Percentiles rank a stretch among this genome's conserved stretches.
Evolutionary conservation across 1,139 yeast genomes (phyloP).

Genomic region (Candida sp.): DNA sequence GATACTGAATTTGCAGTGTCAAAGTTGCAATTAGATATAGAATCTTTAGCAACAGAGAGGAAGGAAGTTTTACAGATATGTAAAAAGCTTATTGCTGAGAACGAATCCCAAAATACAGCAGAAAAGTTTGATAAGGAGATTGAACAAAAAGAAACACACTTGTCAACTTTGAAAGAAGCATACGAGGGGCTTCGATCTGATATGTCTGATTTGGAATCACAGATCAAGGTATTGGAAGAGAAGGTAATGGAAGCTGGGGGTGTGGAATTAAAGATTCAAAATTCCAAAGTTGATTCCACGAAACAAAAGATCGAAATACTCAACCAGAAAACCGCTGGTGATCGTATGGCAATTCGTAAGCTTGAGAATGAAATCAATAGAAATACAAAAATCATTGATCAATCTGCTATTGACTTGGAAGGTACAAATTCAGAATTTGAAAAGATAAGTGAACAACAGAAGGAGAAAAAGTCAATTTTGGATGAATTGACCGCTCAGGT

Average conservation of each 20-base stretch:
- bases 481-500: conserved; percentile 25
- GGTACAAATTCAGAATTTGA: conserved; percentile 27
- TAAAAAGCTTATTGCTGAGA: conserved; percentile 35
- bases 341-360: conserved; percentile 59
- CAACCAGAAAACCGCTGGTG: conserved; percentile 57
- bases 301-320: conserved; percentile 65
- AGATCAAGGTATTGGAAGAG: conserved; percentile 62
- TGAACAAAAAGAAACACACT: conserved; percentile 31
- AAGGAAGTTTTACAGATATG: conserved; percentile 36
- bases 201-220: conserved; percentile 55
- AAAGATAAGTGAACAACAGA: conserved; percentile 21
- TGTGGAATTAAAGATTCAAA: conserved; percentile 74
- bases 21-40: conserved; percentile 62
- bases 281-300: conserved; percentile 76
- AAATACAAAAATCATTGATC: conserved; percentile 44
- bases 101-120: conserved; percentile 21
- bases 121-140: conserved; percentile 34
- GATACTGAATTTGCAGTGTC: conserved; percentile 64
- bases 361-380: conserved; percentile 64
- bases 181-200: conserved; percentile 45
- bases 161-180: conserved; percentile 32
- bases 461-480: conserved; percentile 35
- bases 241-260: conserved; percentile 93
- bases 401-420: conserved; percentile 34
- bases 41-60: conserved; percentile 49